Percentiles rank a stretch among this genome's conserved stretches.
Evolutionary conservation across 2,329 filamentous ascomycete genomes (phyloP).

Genomic region (Madurella fahalii): DNA sequence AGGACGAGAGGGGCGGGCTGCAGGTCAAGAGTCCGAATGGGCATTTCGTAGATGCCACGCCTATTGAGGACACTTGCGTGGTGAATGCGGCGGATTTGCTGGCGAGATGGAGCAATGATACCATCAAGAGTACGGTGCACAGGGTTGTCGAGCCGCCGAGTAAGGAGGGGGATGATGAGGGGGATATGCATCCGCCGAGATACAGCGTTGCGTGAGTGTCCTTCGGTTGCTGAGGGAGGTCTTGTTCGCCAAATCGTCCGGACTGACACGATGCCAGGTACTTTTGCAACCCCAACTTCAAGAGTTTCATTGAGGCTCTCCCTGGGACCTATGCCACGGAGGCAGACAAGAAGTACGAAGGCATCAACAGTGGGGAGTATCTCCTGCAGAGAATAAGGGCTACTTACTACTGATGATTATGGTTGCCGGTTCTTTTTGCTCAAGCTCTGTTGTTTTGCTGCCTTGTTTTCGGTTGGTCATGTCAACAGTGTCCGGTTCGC

Average conservation of each 20-base stretch:
- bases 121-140: constrained; percentile 85
- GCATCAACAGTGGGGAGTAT: constrained; percentile 77
- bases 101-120: constrained; percentile 85
- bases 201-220: constrained; percentile 75
- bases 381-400: constrained; percentile 71
- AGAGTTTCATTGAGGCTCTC: constrained; percentile 71
- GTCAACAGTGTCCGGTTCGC: no score
- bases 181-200: constrained; percentile 63
- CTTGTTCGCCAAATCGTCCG: no score
- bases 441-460: neutral
- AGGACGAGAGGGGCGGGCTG: constrained; percentile 53
- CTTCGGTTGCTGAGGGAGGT: neutral
- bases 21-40: constrained; percentile 67
- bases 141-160: constrained; percentile 81
- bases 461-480: neutral
- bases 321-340: constrained; percentile 67
- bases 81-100: constrained; percentile 87
- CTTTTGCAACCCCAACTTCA: constrained; percentile 84
- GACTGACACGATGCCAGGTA: constrained; percentile 45
- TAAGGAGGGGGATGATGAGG: constrained; percentile 33
- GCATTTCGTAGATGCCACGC: constrained; percentile 75
- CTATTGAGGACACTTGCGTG: constrained; percentile 76
- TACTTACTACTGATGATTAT: constrained; percentile 52
- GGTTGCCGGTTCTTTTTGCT: neutral
- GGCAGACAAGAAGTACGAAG: constrained; percentile 71